Base-by-base conservation (phyloP, 768 basidiomycete species). In the Albatrellus ellisii region DNA sequence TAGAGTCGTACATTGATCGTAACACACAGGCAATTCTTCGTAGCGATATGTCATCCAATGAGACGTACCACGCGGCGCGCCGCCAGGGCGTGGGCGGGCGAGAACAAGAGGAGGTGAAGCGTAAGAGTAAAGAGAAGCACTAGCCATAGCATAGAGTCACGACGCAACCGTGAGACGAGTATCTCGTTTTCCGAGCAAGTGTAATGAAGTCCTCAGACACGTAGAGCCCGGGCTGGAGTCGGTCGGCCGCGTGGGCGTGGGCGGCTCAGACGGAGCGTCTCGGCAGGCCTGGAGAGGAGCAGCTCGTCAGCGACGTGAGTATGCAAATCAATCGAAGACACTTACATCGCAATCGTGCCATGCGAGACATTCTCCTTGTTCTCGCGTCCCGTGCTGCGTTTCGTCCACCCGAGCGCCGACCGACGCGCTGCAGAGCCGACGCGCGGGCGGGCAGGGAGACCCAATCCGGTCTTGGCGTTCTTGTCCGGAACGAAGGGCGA, bases 321-420 rank as follows among this genome's bases (percentile, higher is more conserved):
- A 36, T 14, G 8, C 17, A 21, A 31, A 7, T 15, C 12, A n/a
- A 15, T 12, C 33, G 44, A 41, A 17, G 37, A 4, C 2, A 73
- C 77, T 51, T 55, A 84, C 82, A 71, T 77, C 59, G 65, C 68
- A 43, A 73, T 60, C 25, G 55, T 47, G 48, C 65, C 54, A 53
- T 61, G 55, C 43, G 61, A 39, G 39, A 24, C 72, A 21, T 36
- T 77, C 36, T 62, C 62, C 53, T 64, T 39, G 58, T 71, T 44
- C 55, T 60, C 59, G 64, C 77, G 58, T 24, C 68, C 70, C 0
- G 60, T 64, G 49, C 68, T 73, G 26, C 75, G 71, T 61, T 83
- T 84, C 31, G 75, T 60, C 75, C 71, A 76, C 1, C 80, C 81
- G 1, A 74, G 62, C 0, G 72, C 70, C 0, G 62, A 65, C n/a